Percentiles rank a stretch among this genome's conserved stretches.
phyloP scores from a whole-genome alignment of 495 filamentous ascomycete genomes.

The Xylaria nigripes region DNA sequence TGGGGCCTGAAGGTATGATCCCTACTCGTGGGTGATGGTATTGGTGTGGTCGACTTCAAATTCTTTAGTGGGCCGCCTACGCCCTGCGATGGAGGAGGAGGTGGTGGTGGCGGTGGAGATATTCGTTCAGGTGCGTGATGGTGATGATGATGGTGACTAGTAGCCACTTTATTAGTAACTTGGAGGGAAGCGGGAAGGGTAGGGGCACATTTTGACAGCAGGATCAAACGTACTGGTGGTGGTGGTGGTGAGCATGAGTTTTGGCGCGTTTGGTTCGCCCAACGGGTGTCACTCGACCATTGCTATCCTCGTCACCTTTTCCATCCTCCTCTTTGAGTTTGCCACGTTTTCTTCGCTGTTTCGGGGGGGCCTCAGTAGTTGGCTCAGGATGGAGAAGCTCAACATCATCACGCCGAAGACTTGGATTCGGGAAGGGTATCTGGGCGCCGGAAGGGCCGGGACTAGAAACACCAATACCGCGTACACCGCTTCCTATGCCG shows the following conservation, averaged over 20 bases:
- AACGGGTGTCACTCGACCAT: slow-evolving; percentile 43
- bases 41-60: slow-evolving; percentile 40
- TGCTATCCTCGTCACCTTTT: slow-evolving; percentile 52
- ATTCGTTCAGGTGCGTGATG: slow-evolving; percentile 60
- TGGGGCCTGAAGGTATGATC: slow-evolving; percentile 36
- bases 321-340: slow-evolving; percentile 53
- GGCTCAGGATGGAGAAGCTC: slow-evolving; percentile 31
- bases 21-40: slow-evolving; percentile 50
- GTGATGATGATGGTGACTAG: slow-evolving; percentile 65
- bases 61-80: slow-evolving; percentile 32
- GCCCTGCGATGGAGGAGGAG: too few relatives aligned
- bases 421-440: slow-evolving; percentile 33
- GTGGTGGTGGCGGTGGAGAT: slow-evolving; percentile 36
- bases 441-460: slow-evolving; percentile 42
- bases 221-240: slow-evolving; percentile 45
- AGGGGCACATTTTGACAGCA: slow-evolving; percentile 5
- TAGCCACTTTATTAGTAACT: slow-evolving; percentile 18
- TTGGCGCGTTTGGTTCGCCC: slow-evolving; percentile 52
- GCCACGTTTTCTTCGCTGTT: slow-evolving; percentile 46
- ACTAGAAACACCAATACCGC: slow-evolving; percentile 45
- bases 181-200: not conserved
- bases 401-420: slow-evolving; percentile 38
- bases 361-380: slow-evolving; percentile 21
- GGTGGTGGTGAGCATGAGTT: slow-evolving; percentile 53
- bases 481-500: slow-evolving; percentile 79